These are phyloP conservation scores for Solanum ahanhuiri DNA, from an alignment of 257 asterid genomes.

Conservation along the genomic window DNA sequence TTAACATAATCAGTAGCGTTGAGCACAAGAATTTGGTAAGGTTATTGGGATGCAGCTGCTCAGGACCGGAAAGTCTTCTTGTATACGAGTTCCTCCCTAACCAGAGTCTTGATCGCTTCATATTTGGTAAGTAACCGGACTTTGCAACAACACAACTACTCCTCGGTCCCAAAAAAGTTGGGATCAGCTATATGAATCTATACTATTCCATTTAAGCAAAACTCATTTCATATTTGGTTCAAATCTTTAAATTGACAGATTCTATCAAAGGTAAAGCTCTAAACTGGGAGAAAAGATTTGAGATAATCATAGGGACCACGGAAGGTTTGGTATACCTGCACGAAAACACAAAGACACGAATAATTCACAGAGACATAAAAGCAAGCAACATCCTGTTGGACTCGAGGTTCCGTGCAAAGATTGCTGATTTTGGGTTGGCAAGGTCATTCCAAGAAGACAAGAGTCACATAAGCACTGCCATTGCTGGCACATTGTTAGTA, in stretches of 20 bases:
- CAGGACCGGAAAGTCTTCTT: constrained; percentile 22
- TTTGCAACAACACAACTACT: neutral
- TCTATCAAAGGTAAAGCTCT: constrained; percentile 19
- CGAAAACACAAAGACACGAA: constrained; percentile 20
- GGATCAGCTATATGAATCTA: neutral
- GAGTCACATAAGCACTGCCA: constrained; percentile 40
- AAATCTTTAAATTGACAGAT: constrained; percentile 11
- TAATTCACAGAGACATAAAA: constrained; percentile 37
- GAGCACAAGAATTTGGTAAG: constrained; percentile 18
- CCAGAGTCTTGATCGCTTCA: constrained; percentile 19
- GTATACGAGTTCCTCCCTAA: constrained; percentile 18
- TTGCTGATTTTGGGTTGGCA: constrained; percentile 41
- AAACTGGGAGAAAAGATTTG: constrained; percentile 37
- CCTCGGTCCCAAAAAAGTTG: neutral
- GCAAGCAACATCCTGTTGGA: constrained; percentile 38
- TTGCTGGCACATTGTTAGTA: constrained; percentile 39
- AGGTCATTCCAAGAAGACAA: constrained; percentile 40
- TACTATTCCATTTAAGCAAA: neutral
- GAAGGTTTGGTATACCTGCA: constrained; percentile 42
- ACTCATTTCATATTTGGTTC: neutral
- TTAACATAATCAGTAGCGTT: constrained; percentile 15
- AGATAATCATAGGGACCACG: constrained; percentile 25
- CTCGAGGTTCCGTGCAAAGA: constrained; percentile 23
- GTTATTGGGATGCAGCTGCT: constrained; percentile 20
- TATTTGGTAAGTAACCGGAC: constrained; percentile 15